Evolutionary conservation across 2,329 filamentous ascomycete species (phyloP).

Genomic region (Pseudogymnoascus sp.): DNA sequence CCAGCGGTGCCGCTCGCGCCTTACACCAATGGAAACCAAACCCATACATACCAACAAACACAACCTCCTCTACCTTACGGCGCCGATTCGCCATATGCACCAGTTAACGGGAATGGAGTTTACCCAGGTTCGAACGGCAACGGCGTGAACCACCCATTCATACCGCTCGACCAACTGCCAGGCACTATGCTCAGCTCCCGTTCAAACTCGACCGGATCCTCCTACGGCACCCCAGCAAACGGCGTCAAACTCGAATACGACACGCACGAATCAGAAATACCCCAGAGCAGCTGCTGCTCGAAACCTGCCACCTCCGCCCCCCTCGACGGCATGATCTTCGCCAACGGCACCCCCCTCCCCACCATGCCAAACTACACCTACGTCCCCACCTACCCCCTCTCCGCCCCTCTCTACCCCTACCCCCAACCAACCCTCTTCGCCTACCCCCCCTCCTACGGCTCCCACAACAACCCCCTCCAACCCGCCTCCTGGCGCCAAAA

Average conservation of each 20-base stretch:
- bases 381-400: not conserved
- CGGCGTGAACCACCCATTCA: not conserved
- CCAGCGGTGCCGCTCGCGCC: not conserved
- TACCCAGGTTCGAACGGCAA: not conserved
- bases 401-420: constrained; percentile 19
- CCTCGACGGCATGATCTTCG: constrained; percentile 19
- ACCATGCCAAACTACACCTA: constrained; percentile 15
- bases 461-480: constrained; percentile 45
- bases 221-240: constrained; percentile 9
- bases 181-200: not conserved
- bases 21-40: not conserved
- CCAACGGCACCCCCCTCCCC: constrained; percentile 14
- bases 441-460: constrained; percentile 46
- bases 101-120: not conserved
- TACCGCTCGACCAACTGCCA: not conserved
- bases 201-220: not conserved
- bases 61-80: not conserved
- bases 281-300: constrained; percentile 30
- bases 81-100: not conserved
- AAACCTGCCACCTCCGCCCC: constrained; percentile 17
- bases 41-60: not conserved
- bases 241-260: not conserved
- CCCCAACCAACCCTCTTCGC: constrained; percentile 40
- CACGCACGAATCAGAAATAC: constrained; percentile 15
- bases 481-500: constrained; percentile 44